A percentile compares a stretch with the other conserved stretches of the same genome.
These are phyloP conservation scores for Paramecium octaurelia DNA, from an alignment of 73 alveolate genomes.

Conservation along the genomic window DNA sequence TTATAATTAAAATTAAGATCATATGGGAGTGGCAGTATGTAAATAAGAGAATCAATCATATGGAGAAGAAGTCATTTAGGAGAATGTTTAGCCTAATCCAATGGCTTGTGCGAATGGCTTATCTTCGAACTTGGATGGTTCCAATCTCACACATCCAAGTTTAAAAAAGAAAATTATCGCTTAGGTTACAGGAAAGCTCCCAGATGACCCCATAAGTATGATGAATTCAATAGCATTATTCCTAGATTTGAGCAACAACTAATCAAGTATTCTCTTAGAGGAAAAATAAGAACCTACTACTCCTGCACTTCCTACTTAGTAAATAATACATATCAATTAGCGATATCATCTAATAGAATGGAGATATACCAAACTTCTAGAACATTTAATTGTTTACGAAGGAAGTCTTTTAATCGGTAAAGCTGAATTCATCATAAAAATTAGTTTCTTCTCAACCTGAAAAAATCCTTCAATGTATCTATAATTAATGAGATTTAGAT, in stretches of 20 bases:
- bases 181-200: neutral
- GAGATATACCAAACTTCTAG: neutral
- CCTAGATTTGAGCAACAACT: neutral
- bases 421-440: neutral
- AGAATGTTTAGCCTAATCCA: neutral
- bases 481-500: neutral
- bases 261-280: neutral
- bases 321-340: neutral
- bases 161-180: neutral
- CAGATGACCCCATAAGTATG: neutral
- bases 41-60: neutral
- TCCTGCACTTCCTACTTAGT: neutral
- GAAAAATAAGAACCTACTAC: neutral
- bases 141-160: constrained; percentile 1
- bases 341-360: neutral
- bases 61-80: neutral
- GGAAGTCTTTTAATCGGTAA: neutral
- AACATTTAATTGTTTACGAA: neutral
- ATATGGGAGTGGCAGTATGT: neutral
- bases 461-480: neutral
- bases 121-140: neutral
- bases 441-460: neutral
- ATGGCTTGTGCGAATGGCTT: neutral
- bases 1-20: neutral
- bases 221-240: neutral